Evolutionary conservation across 345 rosid species (phyloP).

Genomic region (Murraya koenigii): DNA sequence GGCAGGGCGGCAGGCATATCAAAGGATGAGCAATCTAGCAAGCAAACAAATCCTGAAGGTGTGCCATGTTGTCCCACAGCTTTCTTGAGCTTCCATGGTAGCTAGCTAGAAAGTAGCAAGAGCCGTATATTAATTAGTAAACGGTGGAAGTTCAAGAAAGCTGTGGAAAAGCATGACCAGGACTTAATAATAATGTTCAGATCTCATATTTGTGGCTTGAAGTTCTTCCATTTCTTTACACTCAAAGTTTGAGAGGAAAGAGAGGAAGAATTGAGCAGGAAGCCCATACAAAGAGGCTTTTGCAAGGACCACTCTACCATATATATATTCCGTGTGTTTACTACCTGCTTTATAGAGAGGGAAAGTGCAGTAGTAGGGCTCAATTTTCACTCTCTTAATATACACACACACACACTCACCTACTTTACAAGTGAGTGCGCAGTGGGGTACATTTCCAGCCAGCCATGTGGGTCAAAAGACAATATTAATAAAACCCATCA

Average conservation of each 20-base stretch:
- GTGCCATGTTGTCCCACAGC: conserved; percentile 77
- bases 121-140: not conserved
- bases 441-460: conserved; percentile 36
- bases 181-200: conserved; percentile 33
- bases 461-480: conserved; percentile 4
- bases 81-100: conserved; percentile 63
- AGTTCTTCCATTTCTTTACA: too few species aligned
- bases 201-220: conserved; percentile 16
- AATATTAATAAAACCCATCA: not conserved
- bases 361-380: conserved; percentile 31
- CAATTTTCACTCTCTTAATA: conserved; percentile 11
- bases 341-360: conserved; percentile 52
- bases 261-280: conserved; percentile 12
- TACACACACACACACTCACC: not conserved
- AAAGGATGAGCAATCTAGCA: too few species aligned
- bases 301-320: conserved; percentile 56
- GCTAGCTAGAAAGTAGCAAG: not conserved
- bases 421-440: conserved; percentile 43
- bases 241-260: not conserved
- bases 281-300: conserved; percentile 22
- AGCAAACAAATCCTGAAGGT: conserved; percentile 35
- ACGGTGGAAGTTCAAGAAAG: conserved; percentile 76
- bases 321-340: conserved; percentile 17
- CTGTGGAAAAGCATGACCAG: conserved; percentile 88
- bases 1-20: too few species aligned